These are phyloP conservation scores for Magnaporthales sp. DNA, from an alignment of 2,329 filamentous ascomycete species.

Conservation along the genomic window DNA sequence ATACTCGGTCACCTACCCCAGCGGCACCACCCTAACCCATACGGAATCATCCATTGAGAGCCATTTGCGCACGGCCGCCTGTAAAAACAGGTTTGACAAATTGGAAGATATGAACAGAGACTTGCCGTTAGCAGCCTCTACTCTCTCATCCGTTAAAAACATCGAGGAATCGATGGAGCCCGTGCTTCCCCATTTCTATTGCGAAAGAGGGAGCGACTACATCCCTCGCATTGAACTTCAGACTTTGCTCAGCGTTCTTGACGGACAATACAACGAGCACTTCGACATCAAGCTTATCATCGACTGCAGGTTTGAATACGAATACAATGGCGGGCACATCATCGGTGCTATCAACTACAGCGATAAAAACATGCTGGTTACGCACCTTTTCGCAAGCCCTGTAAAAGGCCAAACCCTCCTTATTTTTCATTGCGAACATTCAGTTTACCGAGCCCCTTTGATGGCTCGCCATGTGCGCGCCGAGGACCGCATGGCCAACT, in stretches of 20 bases:
- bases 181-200: conserved; percentile 74
- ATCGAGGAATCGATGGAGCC: conserved; percentile 68
- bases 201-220: conserved; percentile 72
- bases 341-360: conserved; percentile 92
- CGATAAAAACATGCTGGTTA: conserved; percentile 80
- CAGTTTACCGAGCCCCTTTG: conserved; percentile 86
- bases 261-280: no score
- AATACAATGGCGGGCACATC: conserved; percentile 95
- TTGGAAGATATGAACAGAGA: no score
- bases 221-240: conserved; percentile 78
- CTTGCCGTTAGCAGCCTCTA: conserved; percentile 40
- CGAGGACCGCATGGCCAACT: conserved; percentile 78
- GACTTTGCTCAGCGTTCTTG: conserved; percentile 81
- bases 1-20: no score
- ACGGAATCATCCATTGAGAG: no score
- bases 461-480: conserved; percentile 93
- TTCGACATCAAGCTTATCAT: conserved; percentile 82
- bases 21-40: no score
- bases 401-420: conserved; percentile 67
- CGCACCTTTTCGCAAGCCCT: conserved; percentile 65
- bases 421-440: conserved; percentile 97
- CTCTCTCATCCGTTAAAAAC: conserved; percentile 71
- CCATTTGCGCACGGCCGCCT: no score
- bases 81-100: no score
- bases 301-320: conserved; percentile 97